These are phyloP conservation scores for Mucor plumbeus DNA, from an alignment of 371 early-diverging fungal species.

Conservation along the genomic window DNA sequence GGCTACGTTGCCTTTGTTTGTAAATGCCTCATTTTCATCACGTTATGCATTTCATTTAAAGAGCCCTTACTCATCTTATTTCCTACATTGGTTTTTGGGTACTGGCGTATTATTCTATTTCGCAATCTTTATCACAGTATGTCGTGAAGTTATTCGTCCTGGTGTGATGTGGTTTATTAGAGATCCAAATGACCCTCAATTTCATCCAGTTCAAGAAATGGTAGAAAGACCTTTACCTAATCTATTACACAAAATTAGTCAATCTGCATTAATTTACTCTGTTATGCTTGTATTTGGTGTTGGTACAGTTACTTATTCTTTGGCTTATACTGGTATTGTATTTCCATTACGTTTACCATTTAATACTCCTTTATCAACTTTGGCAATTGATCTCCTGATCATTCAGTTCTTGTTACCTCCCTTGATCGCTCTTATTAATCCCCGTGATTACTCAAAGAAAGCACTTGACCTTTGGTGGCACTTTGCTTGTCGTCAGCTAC, in stretches of 20 bases:
- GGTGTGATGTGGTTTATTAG: constrained; percentile 97
- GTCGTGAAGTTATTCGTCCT: constrained; percentile 83
- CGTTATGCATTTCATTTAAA: constrained; percentile 64
- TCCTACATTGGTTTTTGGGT: constrained; percentile 92
- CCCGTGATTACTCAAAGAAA: constrained; percentile 55
- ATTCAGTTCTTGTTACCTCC: constrained; percentile 80
- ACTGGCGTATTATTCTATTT: constrained; percentile 93
- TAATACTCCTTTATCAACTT: constrained; percentile 47
- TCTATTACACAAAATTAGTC: constrained; percentile 80
- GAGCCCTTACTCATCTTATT: constrained; percentile 73
- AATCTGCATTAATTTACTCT: constrained; percentile 82
- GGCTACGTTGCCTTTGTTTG: constrained; percentile 80
- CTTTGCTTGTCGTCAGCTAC: constrained; percentile 62
- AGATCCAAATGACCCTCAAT: constrained; percentile 93
- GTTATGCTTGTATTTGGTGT: constrained; percentile 72
- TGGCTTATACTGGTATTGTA: constrained; percentile 45
- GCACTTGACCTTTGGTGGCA: constrained; percentile 74
- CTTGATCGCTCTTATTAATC: constrained; percentile 60
- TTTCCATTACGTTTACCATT: constrained; percentile 60
- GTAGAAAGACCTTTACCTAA: constrained; percentile 75
- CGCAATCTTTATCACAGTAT: constrained; percentile 80
- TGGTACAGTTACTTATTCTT: constrained; percentile 61
- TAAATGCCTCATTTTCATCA: constrained; percentile 59
- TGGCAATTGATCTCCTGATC: constrained; percentile 74
- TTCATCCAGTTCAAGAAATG: constrained; percentile 91